Evolutionary conservation across 75 land plant species (phyloP).

Genomic region (Selaginella moellendorffii): DNA sequence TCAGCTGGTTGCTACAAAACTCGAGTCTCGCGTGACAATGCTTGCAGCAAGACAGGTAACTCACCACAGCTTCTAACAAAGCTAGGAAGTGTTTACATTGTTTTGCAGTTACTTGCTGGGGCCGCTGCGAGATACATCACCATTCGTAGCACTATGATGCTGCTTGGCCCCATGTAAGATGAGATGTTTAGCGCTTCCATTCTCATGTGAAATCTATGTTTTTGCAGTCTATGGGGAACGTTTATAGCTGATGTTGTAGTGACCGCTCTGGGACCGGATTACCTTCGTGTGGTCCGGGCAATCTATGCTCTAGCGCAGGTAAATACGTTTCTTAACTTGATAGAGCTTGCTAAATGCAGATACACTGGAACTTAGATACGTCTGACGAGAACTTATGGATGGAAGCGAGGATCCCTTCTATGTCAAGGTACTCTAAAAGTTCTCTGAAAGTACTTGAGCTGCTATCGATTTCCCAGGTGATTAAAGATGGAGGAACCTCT

Average conservation of each 20-base stretch:
- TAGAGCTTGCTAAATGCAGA: neutral
- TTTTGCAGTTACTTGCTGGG: conserved; percentile 46
- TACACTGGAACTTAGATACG: conserved; percentile 32
- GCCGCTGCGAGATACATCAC: conserved; percentile 72
- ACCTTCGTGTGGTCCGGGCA: conserved; percentile 79
- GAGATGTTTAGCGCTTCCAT: neutral
- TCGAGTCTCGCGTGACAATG: conserved; percentile 60
- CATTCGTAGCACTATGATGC: conserved; percentile 41
- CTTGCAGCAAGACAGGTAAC: conserved; percentile 77
- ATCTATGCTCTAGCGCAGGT: conserved; percentile 97
- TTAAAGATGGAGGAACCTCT: too few relatives aligned
- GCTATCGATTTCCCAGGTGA: too few relatives aligned
- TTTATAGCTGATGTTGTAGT: conserved; percentile 83
- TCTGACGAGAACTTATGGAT: conserved; percentile 41
- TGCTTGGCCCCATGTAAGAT: conserved; percentile 79
- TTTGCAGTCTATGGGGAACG: conserved; percentile 85
- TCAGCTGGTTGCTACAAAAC: conserved; percentile 52
- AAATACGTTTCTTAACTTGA: neutral
- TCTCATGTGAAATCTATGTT: neutral
- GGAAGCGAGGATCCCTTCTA: too few relatives aligned
- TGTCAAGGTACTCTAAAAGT: too few relatives aligned
- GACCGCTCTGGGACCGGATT: conserved; percentile 77
- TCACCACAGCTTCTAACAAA: neutral
- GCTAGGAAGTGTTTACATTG: neutral
- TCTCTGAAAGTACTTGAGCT: too few relatives aligned